These are phyloP conservation scores for Dendrobium huoshanense DNA, from an alignment of 106 monocot genomes.

Conservation along the genomic window DNA sequence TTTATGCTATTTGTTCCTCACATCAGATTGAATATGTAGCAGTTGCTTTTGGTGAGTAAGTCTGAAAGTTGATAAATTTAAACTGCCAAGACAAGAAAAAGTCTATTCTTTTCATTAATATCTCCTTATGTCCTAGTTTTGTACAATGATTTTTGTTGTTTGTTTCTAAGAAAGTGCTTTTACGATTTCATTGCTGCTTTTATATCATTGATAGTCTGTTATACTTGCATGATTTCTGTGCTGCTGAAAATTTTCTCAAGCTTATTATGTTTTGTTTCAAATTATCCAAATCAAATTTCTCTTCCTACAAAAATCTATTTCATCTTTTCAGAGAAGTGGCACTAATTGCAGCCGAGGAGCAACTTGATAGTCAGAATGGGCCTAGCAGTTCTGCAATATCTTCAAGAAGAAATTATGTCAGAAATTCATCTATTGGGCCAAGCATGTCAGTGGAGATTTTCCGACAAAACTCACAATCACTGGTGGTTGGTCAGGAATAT, in stretches of 20 bases:
- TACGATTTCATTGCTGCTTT: not conserved
- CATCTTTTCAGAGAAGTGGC: slow-evolving; percentile 19
- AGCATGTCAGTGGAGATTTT: slow-evolving; percentile 32
- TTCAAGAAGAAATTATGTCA: slow-evolving; percentile 16
- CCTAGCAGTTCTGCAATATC: slow-evolving; percentile 10
- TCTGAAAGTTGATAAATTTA: not conserved
- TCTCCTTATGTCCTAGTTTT: not conserved
- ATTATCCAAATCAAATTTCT: not conserved
- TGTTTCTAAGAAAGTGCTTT: not conserved
- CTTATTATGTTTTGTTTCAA: not conserved
- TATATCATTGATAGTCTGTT: not conserved
- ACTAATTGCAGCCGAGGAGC: not conserved
- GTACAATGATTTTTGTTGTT: not conserved
- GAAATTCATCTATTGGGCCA: slow-evolving; percentile 1
- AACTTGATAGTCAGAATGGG: not conserved
- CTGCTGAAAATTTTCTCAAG: not conserved
- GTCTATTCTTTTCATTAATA: no score
- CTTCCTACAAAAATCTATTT: not conserved
- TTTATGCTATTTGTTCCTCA: no score
- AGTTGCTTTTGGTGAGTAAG: no score
- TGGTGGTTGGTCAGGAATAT: slow-evolving; percentile 51
- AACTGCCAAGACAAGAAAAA: not conserved
- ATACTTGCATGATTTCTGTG: not conserved
- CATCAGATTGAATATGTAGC: no score
- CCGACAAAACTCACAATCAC: slow-evolving; percentile 30